Evolutionary conservation across 2,329 filamentous ascomycete genomes (phyloP).

Genomic region (Penicillium capsulatum): DNA sequence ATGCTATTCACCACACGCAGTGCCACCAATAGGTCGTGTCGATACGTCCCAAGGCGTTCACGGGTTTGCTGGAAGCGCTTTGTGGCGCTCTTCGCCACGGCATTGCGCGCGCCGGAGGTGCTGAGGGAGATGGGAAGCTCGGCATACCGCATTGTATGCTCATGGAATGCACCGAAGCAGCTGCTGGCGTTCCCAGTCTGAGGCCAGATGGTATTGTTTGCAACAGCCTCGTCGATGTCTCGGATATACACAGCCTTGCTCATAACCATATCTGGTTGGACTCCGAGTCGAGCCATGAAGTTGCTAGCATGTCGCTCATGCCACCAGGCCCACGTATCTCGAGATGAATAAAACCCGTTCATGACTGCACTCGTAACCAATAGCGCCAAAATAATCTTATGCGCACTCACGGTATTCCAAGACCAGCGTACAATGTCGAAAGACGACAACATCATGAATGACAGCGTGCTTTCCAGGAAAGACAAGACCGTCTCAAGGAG

Average conservation of each 20-base stretch:
- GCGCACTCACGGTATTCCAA: conserved; percentile 65
- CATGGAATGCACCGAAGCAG: conserved; percentile 45
- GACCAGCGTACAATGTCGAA: conserved; percentile 62
- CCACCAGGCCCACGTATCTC: conserved; percentile 76
- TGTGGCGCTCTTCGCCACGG: conserved; percentile 33
- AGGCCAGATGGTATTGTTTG: conserved; percentile 32
- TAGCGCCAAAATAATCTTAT: conserved; percentile 68
- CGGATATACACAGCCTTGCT: conserved; percentile 77
- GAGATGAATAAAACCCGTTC: conserved; percentile 72
- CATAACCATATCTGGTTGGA: conserved; percentile 75
- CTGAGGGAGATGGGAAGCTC: conserved; percentile 30
- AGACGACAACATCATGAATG: conserved; percentile 72
- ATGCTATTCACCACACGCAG: conserved; percentile 85
- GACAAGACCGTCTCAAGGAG: conserved; percentile 68
- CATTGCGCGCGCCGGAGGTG: conserved; percentile 26
- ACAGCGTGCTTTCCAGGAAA: conserved; percentile 68
- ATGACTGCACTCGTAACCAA: conserved; percentile 65
- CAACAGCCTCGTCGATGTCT: conserved; percentile 67
- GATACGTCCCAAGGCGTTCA: conserved; percentile 74
- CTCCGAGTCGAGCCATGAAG: conserved; percentile 78
- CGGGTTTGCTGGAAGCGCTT: conserved; percentile 72
- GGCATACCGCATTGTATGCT: conserved; percentile 37
- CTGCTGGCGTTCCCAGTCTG: conserved; percentile 28
- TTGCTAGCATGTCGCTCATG: conserved; percentile 71
- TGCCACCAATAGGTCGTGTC: conserved; percentile 86